These are phyloP conservation scores for Dillenia suffruticosa DNA, from an alignment of 164 flowering plant species.

Conservation along the genomic window DNA sequence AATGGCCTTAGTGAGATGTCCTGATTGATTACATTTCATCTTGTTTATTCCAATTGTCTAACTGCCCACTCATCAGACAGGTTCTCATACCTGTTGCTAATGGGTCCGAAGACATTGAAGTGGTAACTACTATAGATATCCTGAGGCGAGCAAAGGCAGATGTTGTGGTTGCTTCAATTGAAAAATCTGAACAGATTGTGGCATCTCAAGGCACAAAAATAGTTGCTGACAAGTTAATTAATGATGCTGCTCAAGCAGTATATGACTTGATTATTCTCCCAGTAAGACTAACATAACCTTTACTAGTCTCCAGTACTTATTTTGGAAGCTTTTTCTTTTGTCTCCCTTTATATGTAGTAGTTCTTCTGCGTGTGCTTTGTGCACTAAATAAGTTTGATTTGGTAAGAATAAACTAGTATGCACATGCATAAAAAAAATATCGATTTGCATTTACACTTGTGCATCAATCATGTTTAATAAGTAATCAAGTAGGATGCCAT, in stretches of 20 bases:
- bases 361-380: no score
- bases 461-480: no score
- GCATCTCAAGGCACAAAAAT: conserved; percentile 67
- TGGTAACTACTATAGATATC: conserved; percentile 66
- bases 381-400: no score
- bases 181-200: conserved; percentile 51
- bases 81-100: conserved; percentile 90
- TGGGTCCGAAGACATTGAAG: conserved; percentile 87
- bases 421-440: no score
- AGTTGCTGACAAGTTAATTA: conserved; percentile 70
- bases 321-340: no score
- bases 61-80: conserved; percentile 23
- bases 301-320: no score
- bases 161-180: conserved; percentile 83
- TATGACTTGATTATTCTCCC: conserved; percentile 91
- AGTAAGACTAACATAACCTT: conserved; percentile 38
- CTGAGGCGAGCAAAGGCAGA: conserved; percentile 77
- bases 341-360: no score
- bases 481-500: no score
- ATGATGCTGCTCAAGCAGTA: conserved; percentile 50
- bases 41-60: neutral
- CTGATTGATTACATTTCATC: neutral
- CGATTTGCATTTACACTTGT: no score
- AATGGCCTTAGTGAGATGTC: no score
- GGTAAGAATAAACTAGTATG: no score